Percentiles rank a stretch among this genome's conserved stretches.
Conservation (phyloP, 768 basidiomycete species). For the Collybiopsis confluens region DNA sequence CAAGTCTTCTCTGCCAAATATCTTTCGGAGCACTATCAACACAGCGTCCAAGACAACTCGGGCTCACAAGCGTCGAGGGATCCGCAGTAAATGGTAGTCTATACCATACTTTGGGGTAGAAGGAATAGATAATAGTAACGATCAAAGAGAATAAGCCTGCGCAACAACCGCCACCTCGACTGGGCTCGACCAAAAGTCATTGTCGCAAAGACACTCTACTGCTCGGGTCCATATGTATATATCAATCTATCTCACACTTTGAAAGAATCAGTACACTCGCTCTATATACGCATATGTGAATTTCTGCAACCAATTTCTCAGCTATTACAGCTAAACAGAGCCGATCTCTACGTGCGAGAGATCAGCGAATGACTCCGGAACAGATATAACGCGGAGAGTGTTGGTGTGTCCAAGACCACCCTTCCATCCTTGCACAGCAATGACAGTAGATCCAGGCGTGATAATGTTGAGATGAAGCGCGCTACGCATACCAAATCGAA, state of each 20-base stretch:
- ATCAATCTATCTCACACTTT: too few relatives aligned
- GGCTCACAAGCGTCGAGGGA: conserved; percentile 68
- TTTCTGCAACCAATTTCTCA: too few relatives aligned
- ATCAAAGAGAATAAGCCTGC: conserved; percentile 38
- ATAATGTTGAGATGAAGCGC: conserved; percentile 84
- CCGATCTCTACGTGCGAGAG: conserved; percentile 63
- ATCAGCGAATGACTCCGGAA: conserved; percentile 79
- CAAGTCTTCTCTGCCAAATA: too few relatives aligned
- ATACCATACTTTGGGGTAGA: conserved; percentile 60
- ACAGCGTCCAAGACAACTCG: too few relatives aligned
- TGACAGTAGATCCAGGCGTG: conserved; percentile 80
- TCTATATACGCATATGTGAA: too few relatives aligned
- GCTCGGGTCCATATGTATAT: too few relatives aligned
- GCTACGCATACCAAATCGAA: conserved; percentile 81
- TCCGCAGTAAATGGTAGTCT: conserved; percentile 45
- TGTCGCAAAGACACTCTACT: too few relatives aligned
- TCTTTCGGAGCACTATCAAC: too few relatives aligned
- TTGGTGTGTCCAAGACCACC: conserved; percentile 96
- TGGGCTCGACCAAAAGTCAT: too few relatives aligned
- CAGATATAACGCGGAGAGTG: conserved; percentile 78
- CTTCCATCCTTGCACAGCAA: conserved; percentile 99
- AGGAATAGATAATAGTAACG: conserved; percentile 56
- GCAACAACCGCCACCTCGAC: too few relatives aligned
- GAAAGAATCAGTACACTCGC: too few relatives aligned
- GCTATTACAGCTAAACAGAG: conserved; percentile 18